These are phyloP conservation scores for Luvunga scandens DNA, from an alignment of 345 rosid genomes.

Conservation along the genomic window DNA sequence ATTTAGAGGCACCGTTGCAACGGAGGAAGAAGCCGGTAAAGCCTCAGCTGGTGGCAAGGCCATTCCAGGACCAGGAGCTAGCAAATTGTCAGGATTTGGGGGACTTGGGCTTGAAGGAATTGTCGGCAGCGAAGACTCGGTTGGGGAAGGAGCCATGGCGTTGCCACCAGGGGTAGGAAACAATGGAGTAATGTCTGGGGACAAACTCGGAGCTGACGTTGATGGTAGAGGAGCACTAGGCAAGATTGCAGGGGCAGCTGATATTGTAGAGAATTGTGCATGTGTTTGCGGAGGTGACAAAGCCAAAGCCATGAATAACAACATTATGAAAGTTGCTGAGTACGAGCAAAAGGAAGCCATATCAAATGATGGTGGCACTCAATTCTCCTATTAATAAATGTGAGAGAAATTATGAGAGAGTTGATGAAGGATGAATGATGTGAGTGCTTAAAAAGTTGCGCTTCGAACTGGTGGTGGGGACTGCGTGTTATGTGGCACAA, in stretches of 20 bases:
- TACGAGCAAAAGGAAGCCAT: constrained; percentile 47
- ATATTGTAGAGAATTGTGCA: constrained; percentile 29
- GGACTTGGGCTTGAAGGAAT: constrained; percentile 64
- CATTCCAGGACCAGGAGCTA: constrained; percentile 30
- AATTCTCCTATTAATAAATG: constrained; percentile 7
- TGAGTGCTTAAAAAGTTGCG: constrained; percentile 16
- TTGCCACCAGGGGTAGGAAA: constrained; percentile 39
- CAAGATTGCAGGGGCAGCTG: constrained; percentile 54
- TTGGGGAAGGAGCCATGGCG: constrained; percentile 38
- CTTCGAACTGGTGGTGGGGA: constrained; percentile 20
- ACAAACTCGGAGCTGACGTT: constrained; percentile 33
- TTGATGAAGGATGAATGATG: not conserved
- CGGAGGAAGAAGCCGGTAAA: constrained; percentile 31
- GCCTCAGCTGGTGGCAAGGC: constrained; percentile 34
- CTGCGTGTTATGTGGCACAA: constrained; percentile 6
- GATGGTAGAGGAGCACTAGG: constrained; percentile 37
- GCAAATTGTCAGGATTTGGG: constrained; percentile 49
- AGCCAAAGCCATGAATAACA: constrained; percentile 10
- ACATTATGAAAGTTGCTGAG: constrained; percentile 15
- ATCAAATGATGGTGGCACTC: constrained; percentile 21
- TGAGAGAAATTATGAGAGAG: constrained; percentile 1
- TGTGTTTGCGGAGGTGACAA: constrained; percentile 13
- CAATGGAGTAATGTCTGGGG: constrained; percentile 54
- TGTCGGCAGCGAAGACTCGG: constrained; percentile 41
- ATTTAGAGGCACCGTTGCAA: constrained; percentile 3